These are phyloP conservation scores for Citrus mangshanensis DNA, from an alignment of 345 rosid species.

Conservation along the genomic window DNA sequence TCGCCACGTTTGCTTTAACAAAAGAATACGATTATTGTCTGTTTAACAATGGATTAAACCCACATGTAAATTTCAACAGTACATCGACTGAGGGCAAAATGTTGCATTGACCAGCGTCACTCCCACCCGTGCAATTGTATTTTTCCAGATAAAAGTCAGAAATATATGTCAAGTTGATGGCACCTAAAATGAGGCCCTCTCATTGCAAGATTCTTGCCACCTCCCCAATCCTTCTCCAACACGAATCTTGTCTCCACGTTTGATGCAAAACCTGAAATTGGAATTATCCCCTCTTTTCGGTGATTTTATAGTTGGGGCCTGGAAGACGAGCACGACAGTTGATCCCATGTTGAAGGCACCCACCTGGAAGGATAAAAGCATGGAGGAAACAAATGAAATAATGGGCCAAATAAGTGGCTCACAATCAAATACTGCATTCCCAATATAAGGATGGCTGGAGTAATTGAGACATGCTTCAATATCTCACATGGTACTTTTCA, in stretches of 20 bases:
- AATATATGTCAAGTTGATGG: not conserved
- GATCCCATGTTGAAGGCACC: constrained; percentile 95
- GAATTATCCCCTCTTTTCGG: constrained; percentile 30
- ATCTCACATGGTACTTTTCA: not conserved
- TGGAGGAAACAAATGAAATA: not conserved
- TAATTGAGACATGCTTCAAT: not conserved
- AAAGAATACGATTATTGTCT: not conserved
- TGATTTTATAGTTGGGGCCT: constrained; percentile 60
- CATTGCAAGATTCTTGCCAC: constrained; percentile 39
- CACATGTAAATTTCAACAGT: not conserved
- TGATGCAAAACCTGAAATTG: constrained; percentile 57
- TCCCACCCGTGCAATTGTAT: not conserved
- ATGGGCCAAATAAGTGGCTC: not conserved
- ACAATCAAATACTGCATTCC: not conserved
- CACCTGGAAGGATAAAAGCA: constrained; percentile 38
- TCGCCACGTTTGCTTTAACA: not conserved
- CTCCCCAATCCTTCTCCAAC: constrained; percentile 80
- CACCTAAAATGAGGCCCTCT: not conserved
- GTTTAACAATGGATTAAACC: not conserved
- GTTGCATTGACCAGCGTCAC: not conserved
- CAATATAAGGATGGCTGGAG: not conserved
- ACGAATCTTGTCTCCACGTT: constrained; percentile 62
- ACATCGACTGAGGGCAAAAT: not conserved
- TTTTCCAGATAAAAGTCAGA: not conserved
- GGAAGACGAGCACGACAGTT: constrained; percentile 86